Evolutionary conservation across 371 early-diverging fungal species (phyloP), one percentile per base, ranked within the genome.

Genomic region (Apophysomyces sp.): DNA sequence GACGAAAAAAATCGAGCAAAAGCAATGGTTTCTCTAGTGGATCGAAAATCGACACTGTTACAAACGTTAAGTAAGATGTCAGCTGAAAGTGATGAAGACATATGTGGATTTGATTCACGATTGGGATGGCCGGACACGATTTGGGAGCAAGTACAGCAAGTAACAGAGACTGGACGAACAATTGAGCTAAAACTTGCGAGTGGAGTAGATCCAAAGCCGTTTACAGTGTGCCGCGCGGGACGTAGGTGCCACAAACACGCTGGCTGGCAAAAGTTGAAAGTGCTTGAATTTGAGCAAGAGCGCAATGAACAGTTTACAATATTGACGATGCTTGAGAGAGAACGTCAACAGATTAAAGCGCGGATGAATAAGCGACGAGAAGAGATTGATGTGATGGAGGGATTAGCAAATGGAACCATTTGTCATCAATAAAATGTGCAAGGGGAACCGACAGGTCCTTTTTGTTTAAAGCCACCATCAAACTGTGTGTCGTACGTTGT

Each of bases 281-380:
- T 63, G 4, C 61, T 75, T 31, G 86, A 86, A 56, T 63, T 86
- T 30, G 86, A 82, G 32, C 82, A 81, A 59, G 86, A 86, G 55
- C 69, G 78, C 18, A 61, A 66, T 1, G 72, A 74, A 44, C 71
- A 75, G 24, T 70, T 77, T 37, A 59, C 57, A 13, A 61, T 72
- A 4, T 55, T 77, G 52, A 61, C 67, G n/a, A 67, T 71, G 63
- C 58, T 74, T 12, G 73, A 67, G 56, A 52, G 69, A 40, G 76
- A 77, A 53, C 60, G 76, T 9, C 76, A 78, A 16, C 74, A 77
- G 29, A 72, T 76, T 16, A 77, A 77, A 37, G 66, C 67, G 6
- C 67, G 78, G 16, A 80, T 77, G 73, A 70, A 73, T 54, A 68
- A 66, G n/a, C 60, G 78, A 59, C 62, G 73, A 7, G 72, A 74